Evolutionary conservation across 1,284 basidiomycete species (phyloP), one percentile per base, ranked within the genome.

Genomic region (Wallemia hederae): DNA sequence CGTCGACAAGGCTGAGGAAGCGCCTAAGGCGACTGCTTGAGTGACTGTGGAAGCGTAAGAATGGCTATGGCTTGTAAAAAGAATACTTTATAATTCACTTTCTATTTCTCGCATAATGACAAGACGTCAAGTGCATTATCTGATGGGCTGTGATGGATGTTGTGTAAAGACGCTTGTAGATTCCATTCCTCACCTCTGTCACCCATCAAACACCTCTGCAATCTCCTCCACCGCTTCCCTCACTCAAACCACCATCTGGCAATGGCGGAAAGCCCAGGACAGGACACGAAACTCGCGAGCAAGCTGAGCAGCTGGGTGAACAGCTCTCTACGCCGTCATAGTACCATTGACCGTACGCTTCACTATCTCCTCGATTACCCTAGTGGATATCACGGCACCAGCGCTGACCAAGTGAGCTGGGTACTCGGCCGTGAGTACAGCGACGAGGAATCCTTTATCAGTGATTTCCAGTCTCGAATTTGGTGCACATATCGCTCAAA

Each of bases 401-500:
- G 14, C 11, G n/a, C n/a, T 49, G 39, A 49, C 9, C 14, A 49
- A 5, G 39, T 49, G 19, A 49, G 39, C 39, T 49, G 39, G 39
- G n/a, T 49, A 5, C n/a, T 49, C 11, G 39, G 39, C 3, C 5
- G 22, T 3, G 11, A 15, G n/a, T 28, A 31, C 27, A 24, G 24
- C 11, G 25, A 19, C 15, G 24, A 59, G 22, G 26, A 27, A 25
- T 25, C 17, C 2, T 49, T 49, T 17, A 15, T 49, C 5, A 22
- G n/a, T 49, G 89, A 94, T 71, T 94, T 91, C 70, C 80, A 81
- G 0, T 85, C 85, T 0, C 76, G 83, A 9, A 76, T 94, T 62
- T 92, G 88, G 83, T 77, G 89, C 60, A 92, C 89, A 0, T 96
- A 94, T 71, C 82, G 90, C n/a, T 81, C 80, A 1, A 83, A 89